These are phyloP conservation scores for Salix dunnii DNA, from an alignment of 345 rosid species.

Conservation along the genomic window DNA sequence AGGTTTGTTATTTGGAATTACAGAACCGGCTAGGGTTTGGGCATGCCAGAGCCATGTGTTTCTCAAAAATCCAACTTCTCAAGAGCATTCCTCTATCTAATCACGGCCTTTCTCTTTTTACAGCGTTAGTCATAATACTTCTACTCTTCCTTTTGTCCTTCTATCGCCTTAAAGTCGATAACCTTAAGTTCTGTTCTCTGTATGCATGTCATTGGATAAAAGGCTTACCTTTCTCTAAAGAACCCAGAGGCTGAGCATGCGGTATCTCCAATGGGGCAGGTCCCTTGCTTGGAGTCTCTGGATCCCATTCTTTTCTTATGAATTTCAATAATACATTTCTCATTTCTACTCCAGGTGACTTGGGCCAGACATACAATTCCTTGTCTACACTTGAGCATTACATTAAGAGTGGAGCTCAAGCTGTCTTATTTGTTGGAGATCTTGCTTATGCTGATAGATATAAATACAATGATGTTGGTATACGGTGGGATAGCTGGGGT, in stretches of 20 bases:
- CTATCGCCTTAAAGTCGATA: background rate
- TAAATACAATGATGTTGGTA: constrained; percentile 65
- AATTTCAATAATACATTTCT: background rate
- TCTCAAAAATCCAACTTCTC: background rate
- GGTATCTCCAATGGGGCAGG: no score
- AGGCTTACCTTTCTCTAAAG: background rate
- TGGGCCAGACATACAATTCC: constrained; percentile 96
- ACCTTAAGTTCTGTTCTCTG: background rate
- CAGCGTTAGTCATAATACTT: background rate
- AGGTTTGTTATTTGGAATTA: background rate
- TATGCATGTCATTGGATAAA: background rate
- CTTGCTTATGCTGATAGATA: constrained; percentile 96
- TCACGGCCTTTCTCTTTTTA: background rate
- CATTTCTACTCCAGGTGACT: constrained; percentile 56
- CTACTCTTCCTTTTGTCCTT: background rate
- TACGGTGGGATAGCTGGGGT: constrained; percentile 94
- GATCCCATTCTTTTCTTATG: background rate
- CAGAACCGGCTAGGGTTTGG: background rate
- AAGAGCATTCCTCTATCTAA: background rate
- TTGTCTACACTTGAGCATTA: constrained; percentile 83
- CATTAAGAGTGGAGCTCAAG: constrained; percentile 75
- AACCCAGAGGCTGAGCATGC: no score
- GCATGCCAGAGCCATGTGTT: background rate
- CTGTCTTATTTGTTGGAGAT: constrained; percentile 87
- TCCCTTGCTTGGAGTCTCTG: no score